Conservation (phyloP, 2,329 filamentous ascomycete genomes). For the Diaporthe aspalathi region DNA sequence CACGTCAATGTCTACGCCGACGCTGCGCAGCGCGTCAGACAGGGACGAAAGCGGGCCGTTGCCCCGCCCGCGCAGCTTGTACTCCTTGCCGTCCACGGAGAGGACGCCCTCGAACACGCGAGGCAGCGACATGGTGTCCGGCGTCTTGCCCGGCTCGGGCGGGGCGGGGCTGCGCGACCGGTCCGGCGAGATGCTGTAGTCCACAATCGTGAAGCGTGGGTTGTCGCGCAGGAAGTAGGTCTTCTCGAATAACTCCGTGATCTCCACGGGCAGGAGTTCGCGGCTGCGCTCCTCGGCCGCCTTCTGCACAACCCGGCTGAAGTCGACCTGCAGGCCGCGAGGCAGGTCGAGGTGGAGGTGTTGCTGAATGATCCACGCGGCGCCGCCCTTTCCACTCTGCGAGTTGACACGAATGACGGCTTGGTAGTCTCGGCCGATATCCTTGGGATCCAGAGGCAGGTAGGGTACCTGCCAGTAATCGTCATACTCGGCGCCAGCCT, state of each 20-base stretch:
- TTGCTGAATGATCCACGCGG: slow-evolving; percentile 92
- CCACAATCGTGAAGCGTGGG: slow-evolving; percentile 85
- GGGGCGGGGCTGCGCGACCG: slow-evolving; percentile 80
- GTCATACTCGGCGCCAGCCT: slow-evolving; percentile 67
- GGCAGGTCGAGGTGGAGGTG: slow-evolving; percentile 92
- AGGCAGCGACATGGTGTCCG: slow-evolving; percentile 81
- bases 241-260: slow-evolving; percentile 86
- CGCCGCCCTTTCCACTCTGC: slow-evolving; percentile 93
- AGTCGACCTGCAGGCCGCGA: slow-evolving; percentile 90
- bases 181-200: slow-evolving; percentile 91
- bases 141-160: slow-evolving; percentile 74
- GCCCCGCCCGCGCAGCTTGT: slow-evolving; percentile 81
- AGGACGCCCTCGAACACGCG: slow-evolving; percentile 88
- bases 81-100: slow-evolving; percentile 82
- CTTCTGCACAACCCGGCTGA: slow-evolving; percentile 86
- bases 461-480: slow-evolving; percentile 89
- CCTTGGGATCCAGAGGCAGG: slow-evolving; percentile 89
- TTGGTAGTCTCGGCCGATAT: slow-evolving; percentile 97
- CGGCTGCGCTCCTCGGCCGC: slow-evolving; percentile 83
- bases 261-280: slow-evolving; percentile 86
- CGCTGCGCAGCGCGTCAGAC: slow-evolving; percentile 79
- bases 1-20: slow-evolving; percentile 91
- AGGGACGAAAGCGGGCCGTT: slow-evolving; percentile 93
- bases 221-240: slow-evolving; percentile 88
- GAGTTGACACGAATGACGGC: slow-evolving; percentile 98